These are phyloP conservation scores for Przewalskia tangutica DNA, from an alignment of 257 asterid species.

Conservation along the genomic window DNA sequence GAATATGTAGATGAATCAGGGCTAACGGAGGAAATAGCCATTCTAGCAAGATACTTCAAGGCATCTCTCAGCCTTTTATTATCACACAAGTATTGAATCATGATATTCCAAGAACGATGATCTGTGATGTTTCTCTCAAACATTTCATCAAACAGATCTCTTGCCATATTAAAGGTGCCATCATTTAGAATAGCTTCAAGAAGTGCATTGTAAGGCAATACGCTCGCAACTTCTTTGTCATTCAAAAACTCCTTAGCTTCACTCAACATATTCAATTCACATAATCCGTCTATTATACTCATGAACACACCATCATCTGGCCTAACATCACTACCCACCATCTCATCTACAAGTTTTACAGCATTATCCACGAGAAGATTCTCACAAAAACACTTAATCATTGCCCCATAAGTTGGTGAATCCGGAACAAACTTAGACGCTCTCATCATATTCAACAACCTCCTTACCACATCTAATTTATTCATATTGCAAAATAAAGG, in stretches of 20 bases:
- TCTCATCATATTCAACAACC: constrained; percentile 47
- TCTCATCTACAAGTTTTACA: constrained; percentile 38
- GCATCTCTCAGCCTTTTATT: constrained; percentile 34
- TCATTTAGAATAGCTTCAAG: constrained; percentile 39
- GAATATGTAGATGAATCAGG: constrained; percentile 51
- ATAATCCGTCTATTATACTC: constrained; percentile 41
- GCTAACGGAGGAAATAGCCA: constrained; percentile 38
- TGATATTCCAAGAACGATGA: constrained; percentile 53
- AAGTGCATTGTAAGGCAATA: constrained; percentile 42
- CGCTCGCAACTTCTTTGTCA: constrained; percentile 26
- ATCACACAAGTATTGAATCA: constrained; percentile 45
- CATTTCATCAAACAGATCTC: constrained; percentile 43
- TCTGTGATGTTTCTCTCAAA: constrained; percentile 26
- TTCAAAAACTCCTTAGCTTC: constrained; percentile 46
- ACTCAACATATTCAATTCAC: constrained; percentile 30
- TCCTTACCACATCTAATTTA: constrained; percentile 35
- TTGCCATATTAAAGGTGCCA: constrained; percentile 32
- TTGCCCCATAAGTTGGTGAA: constrained; percentile 33
- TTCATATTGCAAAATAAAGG: constrained; percentile 44
- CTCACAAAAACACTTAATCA: constrained; percentile 52
- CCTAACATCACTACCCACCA: constrained; percentile 32
- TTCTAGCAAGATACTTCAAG: constrained; percentile 49
- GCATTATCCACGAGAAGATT: constrained; percentile 59
- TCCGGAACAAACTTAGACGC: constrained; percentile 35
- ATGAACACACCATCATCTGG: constrained; percentile 29